Evolutionary conservation across 106 monocot genomes (phyloP).

Genomic region (Cymbidium sinense): DNA sequence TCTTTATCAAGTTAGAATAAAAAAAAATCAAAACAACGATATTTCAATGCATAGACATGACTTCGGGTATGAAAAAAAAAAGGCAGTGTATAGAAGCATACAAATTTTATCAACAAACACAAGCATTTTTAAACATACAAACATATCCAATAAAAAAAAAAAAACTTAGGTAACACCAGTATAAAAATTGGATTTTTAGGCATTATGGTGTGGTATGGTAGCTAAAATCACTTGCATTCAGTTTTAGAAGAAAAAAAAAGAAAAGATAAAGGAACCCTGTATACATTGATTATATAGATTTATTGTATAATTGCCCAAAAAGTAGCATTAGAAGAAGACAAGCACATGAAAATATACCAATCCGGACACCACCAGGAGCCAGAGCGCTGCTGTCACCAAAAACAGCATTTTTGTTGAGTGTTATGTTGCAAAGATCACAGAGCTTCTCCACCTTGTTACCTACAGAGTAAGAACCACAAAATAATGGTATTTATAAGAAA

Average conservation of each 20-base stretch:
- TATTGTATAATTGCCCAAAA: background rate
- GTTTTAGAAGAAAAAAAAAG: background rate
- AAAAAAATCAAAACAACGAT: too few species aligned
- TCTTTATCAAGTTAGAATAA: too few species aligned
- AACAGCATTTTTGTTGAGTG: slow-evolving; percentile 92
- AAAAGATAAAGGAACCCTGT: background rate
- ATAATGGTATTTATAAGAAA: background rate
- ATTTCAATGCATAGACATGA: too few species aligned
- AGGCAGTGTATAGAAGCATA: too few species aligned
- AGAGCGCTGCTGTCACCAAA: slow-evolving; percentile 98
- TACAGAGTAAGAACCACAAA: slow-evolving; percentile 14
- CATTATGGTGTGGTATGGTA: too few species aligned
- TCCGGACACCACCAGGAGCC: slow-evolving; percentile 89
- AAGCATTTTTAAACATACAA: too few species aligned
- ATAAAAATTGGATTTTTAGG: too few species aligned
- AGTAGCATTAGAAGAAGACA: background rate
- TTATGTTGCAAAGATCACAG: slow-evolving; percentile 89
- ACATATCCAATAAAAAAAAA: too few species aligned
- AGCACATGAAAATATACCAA: slow-evolving; percentile 43
- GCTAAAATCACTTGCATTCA: background rate
- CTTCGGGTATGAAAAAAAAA: too few species aligned
- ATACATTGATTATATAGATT: background rate
- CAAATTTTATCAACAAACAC: too few species aligned
- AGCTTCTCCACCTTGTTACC: slow-evolving; percentile 98
- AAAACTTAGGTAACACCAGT: too few species aligned